Base-by-base conservation (phyloP, 257 asterid genomes). In the Linaria vulgaris region DNA sequence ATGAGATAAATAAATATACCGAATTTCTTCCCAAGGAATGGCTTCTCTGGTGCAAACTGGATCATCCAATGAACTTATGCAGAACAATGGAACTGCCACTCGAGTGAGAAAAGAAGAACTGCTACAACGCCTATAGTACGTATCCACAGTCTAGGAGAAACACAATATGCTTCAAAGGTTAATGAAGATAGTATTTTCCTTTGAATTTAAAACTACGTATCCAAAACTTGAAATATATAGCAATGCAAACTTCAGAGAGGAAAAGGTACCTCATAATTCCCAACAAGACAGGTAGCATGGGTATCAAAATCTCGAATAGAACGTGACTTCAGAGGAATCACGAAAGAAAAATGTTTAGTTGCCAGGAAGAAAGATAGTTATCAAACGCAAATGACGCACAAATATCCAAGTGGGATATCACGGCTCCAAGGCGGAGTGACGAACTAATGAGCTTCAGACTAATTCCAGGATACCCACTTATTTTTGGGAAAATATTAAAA, bases 1-100 rank as follows among this genome's bases (percentile, higher is more conserved):
- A 17, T 9, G 31, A 61, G 55, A 25, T 16, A 63, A 52, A 68
- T 37, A 41, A 69, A 21, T 46, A 1, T 73, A 85, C 96, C 94
- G 68, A 85, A 90, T 82, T 67, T 88, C 96, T 11, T 85, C 88
- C 90, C 88, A 88, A 23, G 91, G 96, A 65, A 88, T 78, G 68
- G 90, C 96, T 81, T 88, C 96, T 23, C 31, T 50, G 37, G 96
- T 82, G 75, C 96, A 85, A 38, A 88, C 76, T 0, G 96, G 96
- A 76, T 88, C 96, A 51, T 88, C 96, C 70, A 85, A 77, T 38
- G 94, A 68, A 72, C 88, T 82, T 56, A 88, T 76, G 70, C 94
- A 85, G 60, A 88, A 87, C 43, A 85, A 69, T 8, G 91, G 96
- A 13, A 85, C 79, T 0, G 85, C 63, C 16, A 88, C 90, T 70